Percentiles rank a stretch among this genome's conserved stretches.
Evolutionary conservation across 176 grass and related monocot genomes (phyloP).

Genomic region (Rhipidocladum racemiflorum): DNA sequence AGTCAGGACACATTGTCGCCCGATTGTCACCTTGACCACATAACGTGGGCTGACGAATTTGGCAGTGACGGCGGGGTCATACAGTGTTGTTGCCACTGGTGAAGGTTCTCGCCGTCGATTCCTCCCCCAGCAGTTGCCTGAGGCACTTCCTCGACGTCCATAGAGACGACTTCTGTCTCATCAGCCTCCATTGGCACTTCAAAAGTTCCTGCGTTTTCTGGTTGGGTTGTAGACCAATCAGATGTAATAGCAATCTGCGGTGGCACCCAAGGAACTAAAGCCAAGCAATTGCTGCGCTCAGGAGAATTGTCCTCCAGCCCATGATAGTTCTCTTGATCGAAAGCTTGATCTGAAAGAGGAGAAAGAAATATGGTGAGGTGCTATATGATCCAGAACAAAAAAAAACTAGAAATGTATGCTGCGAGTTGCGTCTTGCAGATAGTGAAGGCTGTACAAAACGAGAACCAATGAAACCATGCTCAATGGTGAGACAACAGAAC

Average conservation of each 20-base stretch:
- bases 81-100: slow-evolving; percentile 62
- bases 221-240: slow-evolving; percentile 21
- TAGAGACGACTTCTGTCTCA: slow-evolving; percentile 49
- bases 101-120: slow-evolving; percentile 29
- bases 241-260: slow-evolving; percentile 11
- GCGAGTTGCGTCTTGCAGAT: background rate
- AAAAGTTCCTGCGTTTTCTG: background rate
- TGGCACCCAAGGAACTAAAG: slow-evolving; percentile 74
- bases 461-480: background rate
- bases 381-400: background rate
- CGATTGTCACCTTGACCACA: slow-evolving; percentile 57
- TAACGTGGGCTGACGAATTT: slow-evolving; percentile 50
- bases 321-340: slow-evolving; percentile 38
- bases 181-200: slow-evolving; percentile 60
- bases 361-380: background rate
- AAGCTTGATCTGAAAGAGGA: slow-evolving; percentile 47
- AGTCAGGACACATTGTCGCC: background rate
- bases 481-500: background rate
- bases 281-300: slow-evolving; percentile 52
- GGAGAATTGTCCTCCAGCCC: slow-evolving; percentile 56
- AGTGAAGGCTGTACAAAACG: background rate
- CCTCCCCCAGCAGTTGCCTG: background rate
- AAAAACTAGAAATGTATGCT: background rate
- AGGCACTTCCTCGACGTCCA: slow-evolving; percentile 59
- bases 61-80: slow-evolving; percentile 41